Evolutionary conservation across 441 rosid species (phyloP).

Genomic region (Mallotus japonicus): DNA sequence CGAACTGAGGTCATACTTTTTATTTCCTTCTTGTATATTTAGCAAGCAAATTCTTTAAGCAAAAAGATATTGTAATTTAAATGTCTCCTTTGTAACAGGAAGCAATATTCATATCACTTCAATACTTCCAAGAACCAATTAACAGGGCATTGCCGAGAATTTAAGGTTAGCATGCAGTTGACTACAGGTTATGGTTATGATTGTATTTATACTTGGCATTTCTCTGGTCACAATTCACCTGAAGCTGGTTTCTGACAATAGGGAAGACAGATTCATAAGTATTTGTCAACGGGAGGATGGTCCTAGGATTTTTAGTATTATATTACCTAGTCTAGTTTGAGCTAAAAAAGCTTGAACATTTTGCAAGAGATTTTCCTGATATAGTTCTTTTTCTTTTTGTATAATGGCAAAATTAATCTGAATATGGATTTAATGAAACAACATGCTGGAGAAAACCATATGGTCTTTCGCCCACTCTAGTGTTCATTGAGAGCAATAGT

Average conservation of each 20-base stretch:
- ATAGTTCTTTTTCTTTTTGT: too few relatives aligned
- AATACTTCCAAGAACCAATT: slow-evolving; percentile 91
- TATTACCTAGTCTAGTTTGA: not conserved
- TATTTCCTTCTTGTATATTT: slow-evolving; percentile 8
- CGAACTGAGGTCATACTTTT: slow-evolving; percentile 84
- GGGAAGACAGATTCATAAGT: not conserved
- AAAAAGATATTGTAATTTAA: not conserved
- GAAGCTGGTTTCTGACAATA: slow-evolving; percentile 2
- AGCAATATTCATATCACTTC: slow-evolving; percentile 85
- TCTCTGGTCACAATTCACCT: not conserved
- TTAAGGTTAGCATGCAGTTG: slow-evolving; percentile 23
- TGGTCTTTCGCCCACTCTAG: not conserved
- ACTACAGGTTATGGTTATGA: not conserved
- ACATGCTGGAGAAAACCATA: too few relatives aligned
- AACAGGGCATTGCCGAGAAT: slow-evolving; percentile 47
- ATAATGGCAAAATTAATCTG: too few relatives aligned
- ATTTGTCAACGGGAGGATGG: not conserved
- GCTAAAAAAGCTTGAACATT: not conserved
- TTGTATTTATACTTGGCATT: not conserved
- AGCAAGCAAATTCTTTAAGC: not conserved
- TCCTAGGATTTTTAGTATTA: not conserved
- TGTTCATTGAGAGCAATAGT: not conserved
- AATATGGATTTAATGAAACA: too few relatives aligned
- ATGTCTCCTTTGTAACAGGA: slow-evolving; percentile 48
- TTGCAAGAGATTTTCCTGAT: not conserved